A percentile compares a stretch with the other conserved stretches of the same genome.
Evolutionary conservation across 306 rosid species (phyloP).

Genomic region (Begonia masoniana): DNA sequence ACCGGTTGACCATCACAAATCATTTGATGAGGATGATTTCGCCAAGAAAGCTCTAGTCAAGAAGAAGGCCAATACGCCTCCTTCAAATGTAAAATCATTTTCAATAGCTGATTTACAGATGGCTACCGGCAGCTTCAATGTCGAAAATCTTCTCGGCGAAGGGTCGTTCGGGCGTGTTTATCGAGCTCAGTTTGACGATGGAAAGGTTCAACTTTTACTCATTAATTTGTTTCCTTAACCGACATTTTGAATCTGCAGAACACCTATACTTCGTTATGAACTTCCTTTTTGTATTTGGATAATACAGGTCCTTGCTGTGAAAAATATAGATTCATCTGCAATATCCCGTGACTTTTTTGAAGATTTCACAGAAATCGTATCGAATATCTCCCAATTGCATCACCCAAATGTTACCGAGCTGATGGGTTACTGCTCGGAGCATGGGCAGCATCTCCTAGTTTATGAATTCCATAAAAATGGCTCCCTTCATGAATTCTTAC

Average conservation of each 20-base stretch:
- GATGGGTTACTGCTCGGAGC: constrained; percentile 91
- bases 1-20: constrained; percentile 70
- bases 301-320: constrained; percentile 77
- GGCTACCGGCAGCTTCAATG: constrained; percentile 89
- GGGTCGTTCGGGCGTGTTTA: constrained; percentile 95
- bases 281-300: constrained; percentile 7
- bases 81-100: constrained; percentile 57
- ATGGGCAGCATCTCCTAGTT: constrained; percentile 82
- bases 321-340: constrained; percentile 71
- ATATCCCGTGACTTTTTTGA: constrained; percentile 40
- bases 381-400: constrained; percentile 60
- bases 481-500: constrained; percentile 76
- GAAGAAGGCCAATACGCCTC: constrained; percentile 48
- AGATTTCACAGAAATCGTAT: constrained; percentile 65
- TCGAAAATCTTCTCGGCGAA: constrained; percentile 80
- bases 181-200: constrained; percentile 67
- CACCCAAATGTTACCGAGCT: constrained; percentile 83
- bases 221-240: background rate
- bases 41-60: constrained; percentile 36
- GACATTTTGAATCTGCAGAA: too few species aligned
- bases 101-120: constrained; percentile 91
- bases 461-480: constrained; percentile 79
- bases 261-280: background rate
- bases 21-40: constrained; percentile 64
- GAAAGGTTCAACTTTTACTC: constrained; percentile 37